These are phyloP conservation scores for Lentinula novae-zelandiae DNA, from an alignment of 1,284 basidiomycete genomes.

Conservation along the genomic window DNA sequence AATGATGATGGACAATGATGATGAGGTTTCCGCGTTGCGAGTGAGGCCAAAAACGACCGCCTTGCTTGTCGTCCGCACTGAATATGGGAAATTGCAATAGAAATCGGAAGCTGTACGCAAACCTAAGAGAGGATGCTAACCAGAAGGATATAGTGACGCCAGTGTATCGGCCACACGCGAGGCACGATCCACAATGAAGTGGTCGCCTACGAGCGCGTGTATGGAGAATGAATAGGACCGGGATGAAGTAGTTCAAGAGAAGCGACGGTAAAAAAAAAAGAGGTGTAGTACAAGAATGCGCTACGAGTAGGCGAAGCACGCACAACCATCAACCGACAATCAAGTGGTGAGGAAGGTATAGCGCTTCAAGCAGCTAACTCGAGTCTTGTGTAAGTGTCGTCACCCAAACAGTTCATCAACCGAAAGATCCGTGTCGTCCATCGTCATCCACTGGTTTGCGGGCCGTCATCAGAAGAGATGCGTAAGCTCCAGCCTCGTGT, in stretches of 20 bases:
- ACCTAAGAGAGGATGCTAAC: constrained; percentile 22
- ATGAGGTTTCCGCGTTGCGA: neutral
- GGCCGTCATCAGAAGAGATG: neutral
- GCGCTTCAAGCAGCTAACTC: constrained; percentile 47
- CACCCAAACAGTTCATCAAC: constrained; percentile 44
- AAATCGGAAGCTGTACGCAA: constrained; percentile 24
- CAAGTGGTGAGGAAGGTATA: constrained; percentile 25
- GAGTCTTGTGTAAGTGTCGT: constrained; percentile 71
- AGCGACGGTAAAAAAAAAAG: constrained; percentile 38
- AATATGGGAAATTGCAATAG: neutral
- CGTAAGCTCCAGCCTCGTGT: constrained; percentile 1
- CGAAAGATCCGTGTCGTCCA: constrained; percentile 29
- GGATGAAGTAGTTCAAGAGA: constrained; percentile 38
- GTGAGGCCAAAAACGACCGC: neutral
- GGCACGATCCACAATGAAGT: constrained; percentile 72
- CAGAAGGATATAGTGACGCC: constrained; percentile 38
- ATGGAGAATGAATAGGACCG: constrained; percentile 47
- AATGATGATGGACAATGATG: neutral
- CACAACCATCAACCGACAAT: constrained; percentile 21
- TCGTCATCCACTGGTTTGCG: constrained; percentile 18
- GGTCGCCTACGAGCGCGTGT: constrained; percentile 60
- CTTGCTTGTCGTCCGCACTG: constrained; percentile 4
- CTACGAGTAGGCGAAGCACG: constrained; percentile 48
- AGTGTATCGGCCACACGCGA: constrained; percentile 66
- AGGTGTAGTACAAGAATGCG: constrained; percentile 47